Evolutionary conservation across 768 basidiomycete species (phyloP).

Genomic region (Pleurotus djamor): DNA sequence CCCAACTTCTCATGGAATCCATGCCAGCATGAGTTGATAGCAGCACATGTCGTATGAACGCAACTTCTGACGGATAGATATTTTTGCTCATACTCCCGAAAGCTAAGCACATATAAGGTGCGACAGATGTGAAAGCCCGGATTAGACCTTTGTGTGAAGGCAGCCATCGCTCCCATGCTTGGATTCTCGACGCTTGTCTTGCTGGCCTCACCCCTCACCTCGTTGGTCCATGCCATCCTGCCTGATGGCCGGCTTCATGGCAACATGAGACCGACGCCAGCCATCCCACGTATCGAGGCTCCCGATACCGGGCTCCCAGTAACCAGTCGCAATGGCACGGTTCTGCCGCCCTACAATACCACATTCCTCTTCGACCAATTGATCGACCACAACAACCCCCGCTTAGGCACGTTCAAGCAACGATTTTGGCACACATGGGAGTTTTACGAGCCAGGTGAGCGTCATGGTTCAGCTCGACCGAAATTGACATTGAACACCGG

Average conservation of each 20-base stretch:
- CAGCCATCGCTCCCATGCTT: conserved; percentile 7
- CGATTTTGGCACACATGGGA: conserved; percentile 72
- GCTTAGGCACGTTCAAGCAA: conserved; percentile 73
- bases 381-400: conserved; percentile 54
- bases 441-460: conserved; percentile 52
- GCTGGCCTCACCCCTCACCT: conserved; percentile 15
- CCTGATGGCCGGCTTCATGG: conserved; percentile 39
- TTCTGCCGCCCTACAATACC: conserved; percentile 41
- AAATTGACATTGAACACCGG: background rate
- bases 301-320: conserved; percentile 27
- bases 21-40: background rate
- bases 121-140: background rate
- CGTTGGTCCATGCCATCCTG: conserved; percentile 20
- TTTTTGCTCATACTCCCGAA: conserved; percentile 2
- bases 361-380: conserved; percentile 58
- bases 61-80: background rate
- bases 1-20: conserved; percentile 1
- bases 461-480: background rate
- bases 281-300: conserved; percentile 27
- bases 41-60: conserved; percentile 1
- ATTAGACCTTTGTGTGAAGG: background rate
- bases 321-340: conserved; percentile 39
- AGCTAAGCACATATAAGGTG: conserved; percentile 1
- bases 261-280: conserved; percentile 37
- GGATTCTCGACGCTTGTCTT: conserved; percentile 18